These are phyloP conservation scores for Jackrogersella minutella DNA, from an alignment of 495 filamentous ascomycete genomes.

Conservation along the genomic window DNA sequence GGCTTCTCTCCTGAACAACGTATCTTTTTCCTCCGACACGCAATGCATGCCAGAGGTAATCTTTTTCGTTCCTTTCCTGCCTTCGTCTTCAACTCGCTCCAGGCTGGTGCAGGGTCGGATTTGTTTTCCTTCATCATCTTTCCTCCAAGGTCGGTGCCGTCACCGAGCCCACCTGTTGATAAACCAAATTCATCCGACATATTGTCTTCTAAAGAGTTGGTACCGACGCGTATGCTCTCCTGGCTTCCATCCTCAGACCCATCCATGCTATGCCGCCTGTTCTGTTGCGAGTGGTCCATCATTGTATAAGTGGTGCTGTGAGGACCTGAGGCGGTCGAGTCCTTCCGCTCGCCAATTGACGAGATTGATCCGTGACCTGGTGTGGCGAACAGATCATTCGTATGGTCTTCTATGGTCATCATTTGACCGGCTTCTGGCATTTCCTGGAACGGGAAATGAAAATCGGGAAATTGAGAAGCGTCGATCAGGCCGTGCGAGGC, in stretches of 20 bases:
- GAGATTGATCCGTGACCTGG: conserved; percentile 48
- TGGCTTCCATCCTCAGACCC: conserved; percentile 59
- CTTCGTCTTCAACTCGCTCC: conserved; percentile 97
- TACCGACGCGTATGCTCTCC: conserved; percentile 53
- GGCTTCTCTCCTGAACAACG: conserved; percentile 98
- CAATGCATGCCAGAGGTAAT: conserved; percentile 92
- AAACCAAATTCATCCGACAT: conserved; percentile 64
- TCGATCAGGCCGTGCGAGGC: conserved; percentile 40
- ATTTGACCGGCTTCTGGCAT: conserved; percentile 52
- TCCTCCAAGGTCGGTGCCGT: conserved; percentile 60
- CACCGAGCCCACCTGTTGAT: conserved; percentile 51
- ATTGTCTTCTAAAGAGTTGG: conserved; percentile 57
- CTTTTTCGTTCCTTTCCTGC: conserved; percentile 96
- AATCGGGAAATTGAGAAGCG: conserved; percentile 55
- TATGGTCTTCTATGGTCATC: conserved; percentile 52
- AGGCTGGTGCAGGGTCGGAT: conserved; percentile 70
- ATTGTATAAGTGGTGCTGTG: conserved; percentile 34
- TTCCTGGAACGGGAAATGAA: conserved; percentile 55
- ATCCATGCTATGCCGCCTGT: conserved; percentile 49
- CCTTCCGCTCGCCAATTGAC: conserved; percentile 52
- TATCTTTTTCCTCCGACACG: conserved; percentile 96
- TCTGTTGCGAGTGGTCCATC: conserved; percentile 29
- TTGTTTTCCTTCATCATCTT: conserved; percentile 65
- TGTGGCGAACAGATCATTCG: conserved; percentile 50
- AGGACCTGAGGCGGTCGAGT: conserved; percentile 45